Base-by-base conservation (phyloP, 2,329 filamentous ascomycete species). In the Aspergillus ruber region DNA sequence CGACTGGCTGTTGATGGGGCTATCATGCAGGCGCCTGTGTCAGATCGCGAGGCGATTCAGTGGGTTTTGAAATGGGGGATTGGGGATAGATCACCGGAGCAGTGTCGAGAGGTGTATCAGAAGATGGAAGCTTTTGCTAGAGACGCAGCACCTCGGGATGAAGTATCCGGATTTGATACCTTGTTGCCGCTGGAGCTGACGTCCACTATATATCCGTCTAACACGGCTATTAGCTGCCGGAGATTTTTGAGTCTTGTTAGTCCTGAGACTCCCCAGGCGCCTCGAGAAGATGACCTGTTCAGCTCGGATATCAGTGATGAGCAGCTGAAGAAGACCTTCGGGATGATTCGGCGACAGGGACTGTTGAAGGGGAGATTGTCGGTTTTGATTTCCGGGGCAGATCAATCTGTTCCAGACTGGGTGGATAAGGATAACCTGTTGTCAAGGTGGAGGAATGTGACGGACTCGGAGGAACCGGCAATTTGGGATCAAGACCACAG, bases 281-380 rank as follows among this genome's bases (percentile, higher is more conserved):
- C 82, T 1, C 85, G 84, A 4, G 86, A 88, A 50, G 90, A 96
- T 62, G 90, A 95, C 61, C 86, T 86, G 62, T 95, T 95, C 70
- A 90, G 86, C 9, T 83, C 82, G 2, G 86, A 93, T 62, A 69
- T 94, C 6, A 65, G 73, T 0, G 76, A 80, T 32, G 75, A 79
- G 17, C 73, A 75, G 23, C 70, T 90, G 2, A 60, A 66, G 13
- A 64, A 61, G 9, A 84, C 84, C 1, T 95, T 91, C 76, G 78
- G 82, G 5, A 71, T 62, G 62, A 63, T 77, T 12, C 52, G 62
- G 5, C 36, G 62, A 39, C 53, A 55, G 8, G 70, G 67, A 0
- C 42, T 75, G 27, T 49, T 74, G 48, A 67, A 57, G 47, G 55
- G 61, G n/a, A 71, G 66, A 44, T 47, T 74, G 47, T 64, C 76